A percentile compares a stretch with the other conserved stretches of the same genome.
Evolutionary conservation across 2,329 filamentous ascomycete genomes (phyloP).

Genomic region (Microdochium bolleyi): DNA sequence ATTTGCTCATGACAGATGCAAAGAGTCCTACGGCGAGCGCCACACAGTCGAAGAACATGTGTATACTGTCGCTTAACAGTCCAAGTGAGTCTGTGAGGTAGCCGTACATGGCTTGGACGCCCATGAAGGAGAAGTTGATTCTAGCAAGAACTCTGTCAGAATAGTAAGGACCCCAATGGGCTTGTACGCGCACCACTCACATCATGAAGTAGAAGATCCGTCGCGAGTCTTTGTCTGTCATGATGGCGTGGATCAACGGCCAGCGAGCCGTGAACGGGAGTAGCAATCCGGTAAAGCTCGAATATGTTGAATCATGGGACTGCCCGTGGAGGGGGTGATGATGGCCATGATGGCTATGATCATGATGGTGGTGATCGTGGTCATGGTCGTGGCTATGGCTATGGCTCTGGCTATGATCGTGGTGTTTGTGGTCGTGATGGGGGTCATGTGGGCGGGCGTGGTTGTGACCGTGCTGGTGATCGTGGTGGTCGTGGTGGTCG

Average conservation of each 20-base stretch:
- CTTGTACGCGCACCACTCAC: slow-evolving; percentile 32
- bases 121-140: slow-evolving; percentile 92
- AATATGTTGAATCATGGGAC: slow-evolving; percentile 39
- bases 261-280: slow-evolving; percentile 62
- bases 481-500: slow-evolving; percentile 13
- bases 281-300: slow-evolving; percentile 63
- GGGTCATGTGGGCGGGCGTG: slow-evolving; percentile 12
- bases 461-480: slow-evolving; percentile 8
- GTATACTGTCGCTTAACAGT: slow-evolving; percentile 93
- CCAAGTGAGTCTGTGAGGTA: slow-evolving; percentile 89
- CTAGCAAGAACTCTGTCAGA: slow-evolving; percentile 32
- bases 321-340: slow-evolving; percentile 22
- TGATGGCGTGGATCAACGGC: slow-evolving; percentile 75
- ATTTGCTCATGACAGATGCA: slow-evolving; percentile 92
- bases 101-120: slow-evolving; percentile 88
- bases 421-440: slow-evolving; percentile 4
- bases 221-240: slow-evolving; percentile 86
- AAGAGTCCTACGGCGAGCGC: slow-evolving; percentile 84
- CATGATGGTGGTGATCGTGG: slow-evolving; percentile 2
- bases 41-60: slow-evolving; percentile 99
- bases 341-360: slow-evolving; percentile 1
- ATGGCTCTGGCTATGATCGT: slow-evolving; percentile 3
- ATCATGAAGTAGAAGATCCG: slow-evolving; percentile 96
- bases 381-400: slow-evolving; percentile 2
- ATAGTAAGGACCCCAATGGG: slow-evolving; percentile 48